These are phyloP conservation scores for Moesziomyces antarcticus DNA, from an alignment of 1,284 basidiomycete genomes.

Conservation along the genomic window DNA sequence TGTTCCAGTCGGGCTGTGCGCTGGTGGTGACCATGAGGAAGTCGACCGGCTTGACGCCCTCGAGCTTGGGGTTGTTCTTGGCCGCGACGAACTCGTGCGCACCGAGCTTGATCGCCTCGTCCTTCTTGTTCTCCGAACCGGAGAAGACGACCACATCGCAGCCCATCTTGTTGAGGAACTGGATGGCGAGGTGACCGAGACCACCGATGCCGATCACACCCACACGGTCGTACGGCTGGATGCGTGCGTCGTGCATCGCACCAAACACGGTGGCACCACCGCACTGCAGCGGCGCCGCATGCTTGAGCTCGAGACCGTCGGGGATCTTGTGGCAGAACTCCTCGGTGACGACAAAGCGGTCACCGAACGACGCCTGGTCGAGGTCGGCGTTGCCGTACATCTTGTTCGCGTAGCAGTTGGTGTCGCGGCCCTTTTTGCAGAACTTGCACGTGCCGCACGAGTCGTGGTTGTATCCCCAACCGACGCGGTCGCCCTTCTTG, in stretches of 20 bases:
- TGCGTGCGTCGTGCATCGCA: constrained; percentile 42
- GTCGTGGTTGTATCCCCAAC: constrained; percentile 64
- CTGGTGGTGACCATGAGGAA: constrained; percentile 58
- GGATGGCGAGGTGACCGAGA: constrained; percentile 53
- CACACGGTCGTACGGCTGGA: constrained; percentile 37
- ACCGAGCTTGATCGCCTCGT: constrained; percentile 55
- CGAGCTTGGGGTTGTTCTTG: constrained; percentile 56
- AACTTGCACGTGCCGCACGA: constrained; percentile 59
- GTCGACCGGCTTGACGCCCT: constrained; percentile 59
- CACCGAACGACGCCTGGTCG: constrained; percentile 62
- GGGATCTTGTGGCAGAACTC: constrained; percentile 61
- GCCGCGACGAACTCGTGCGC: constrained; percentile 58
- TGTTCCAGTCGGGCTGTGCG: constrained; percentile 61
- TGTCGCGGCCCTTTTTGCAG: constrained; percentile 59
- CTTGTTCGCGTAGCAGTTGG: constrained; percentile 52
- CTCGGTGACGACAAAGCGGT: constrained; percentile 59
- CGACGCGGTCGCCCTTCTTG: constrained; percentile 62
- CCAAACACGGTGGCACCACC: constrained; percentile 56
- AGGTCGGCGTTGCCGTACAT: constrained; percentile 56
- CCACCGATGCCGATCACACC: constrained; percentile 55
- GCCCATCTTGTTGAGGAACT: constrained; percentile 55
- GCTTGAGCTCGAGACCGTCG: constrained; percentile 51
- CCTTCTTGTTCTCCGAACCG: constrained; percentile 51
- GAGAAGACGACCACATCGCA: constrained; percentile 57
- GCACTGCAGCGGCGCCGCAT: constrained; percentile 58